phyloP scores from a whole-genome alignment of 2,329 filamentous ascomycete species.

The Trichophyton mentagrophytes region DNA sequence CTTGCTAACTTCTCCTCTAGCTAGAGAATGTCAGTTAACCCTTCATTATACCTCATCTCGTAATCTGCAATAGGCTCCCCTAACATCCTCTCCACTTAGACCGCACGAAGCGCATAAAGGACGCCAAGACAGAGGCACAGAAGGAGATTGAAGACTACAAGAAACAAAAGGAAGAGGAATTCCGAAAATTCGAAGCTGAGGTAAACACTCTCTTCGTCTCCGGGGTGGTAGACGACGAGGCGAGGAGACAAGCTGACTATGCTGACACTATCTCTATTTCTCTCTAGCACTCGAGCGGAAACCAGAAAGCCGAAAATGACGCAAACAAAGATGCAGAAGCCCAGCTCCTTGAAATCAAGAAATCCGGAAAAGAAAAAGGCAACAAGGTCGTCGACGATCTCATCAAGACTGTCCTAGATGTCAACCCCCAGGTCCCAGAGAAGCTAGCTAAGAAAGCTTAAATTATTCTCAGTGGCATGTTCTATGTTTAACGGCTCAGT shows the following conservation, averaged over 20 bases:
- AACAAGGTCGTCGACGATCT: constrained; percentile 70
- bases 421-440: constrained; percentile 57
- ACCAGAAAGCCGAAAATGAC: constrained; percentile 67
- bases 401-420: constrained; percentile 70
- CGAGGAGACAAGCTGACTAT: constrained; percentile 46
- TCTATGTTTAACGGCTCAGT: not conserved
- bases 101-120: constrained; percentile 93
- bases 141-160: constrained; percentile 95
- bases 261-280: not conserved
- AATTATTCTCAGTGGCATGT: not conserved
- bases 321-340: constrained; percentile 68
- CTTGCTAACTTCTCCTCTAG: constrained; percentile 32
- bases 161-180: constrained; percentile 81
- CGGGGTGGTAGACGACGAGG: constrained; percentile 45
- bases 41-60: not conserved
- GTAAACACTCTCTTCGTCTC: constrained; percentile 29
- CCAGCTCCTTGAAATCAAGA: constrained; percentile 71
- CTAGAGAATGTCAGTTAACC: constrained; percentile 63
- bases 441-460: constrained; percentile 18
- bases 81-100: constrained; percentile 36
- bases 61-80: not conserved
- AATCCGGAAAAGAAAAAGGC: constrained; percentile 66
- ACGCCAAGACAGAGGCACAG: constrained; percentile 90
- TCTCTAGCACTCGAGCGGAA: constrained; percentile 74
- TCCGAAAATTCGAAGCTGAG: constrained; percentile 83